These are phyloP conservation scores for Fusarium sp. DNA, from an alignment of 2,329 filamentous ascomycete genomes.

Conservation along the genomic window DNA sequence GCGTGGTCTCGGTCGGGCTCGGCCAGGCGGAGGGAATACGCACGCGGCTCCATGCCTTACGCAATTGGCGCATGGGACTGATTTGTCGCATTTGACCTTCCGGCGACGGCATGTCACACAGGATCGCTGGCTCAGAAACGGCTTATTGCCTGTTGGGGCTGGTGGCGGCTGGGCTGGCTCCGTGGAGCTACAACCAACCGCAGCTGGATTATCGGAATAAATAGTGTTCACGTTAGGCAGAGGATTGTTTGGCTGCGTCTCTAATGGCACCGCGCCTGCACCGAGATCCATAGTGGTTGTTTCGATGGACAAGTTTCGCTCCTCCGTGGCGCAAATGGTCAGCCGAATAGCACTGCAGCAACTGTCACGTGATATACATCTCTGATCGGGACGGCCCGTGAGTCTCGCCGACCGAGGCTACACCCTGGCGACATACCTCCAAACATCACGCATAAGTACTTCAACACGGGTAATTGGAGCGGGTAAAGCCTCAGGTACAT, in stretches of 20 bases:
- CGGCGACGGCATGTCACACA: slow-evolving; percentile 27
- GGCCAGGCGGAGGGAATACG: slow-evolving; percentile 26
- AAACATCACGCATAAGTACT: too few relatives aligned
- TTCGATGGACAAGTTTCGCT: too few relatives aligned
- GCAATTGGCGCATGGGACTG: slow-evolving; percentile 26
- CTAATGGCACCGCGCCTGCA: neutral
- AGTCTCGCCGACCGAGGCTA: too few relatives aligned
- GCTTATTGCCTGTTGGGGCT: neutral
- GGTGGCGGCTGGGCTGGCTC: neutral
- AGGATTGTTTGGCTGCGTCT: neutral
- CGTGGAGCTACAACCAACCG: neutral
- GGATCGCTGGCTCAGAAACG: slow-evolving; percentile 14
- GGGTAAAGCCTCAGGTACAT: too few relatives aligned
- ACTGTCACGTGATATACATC: too few relatives aligned
- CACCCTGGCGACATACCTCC: too few relatives aligned
- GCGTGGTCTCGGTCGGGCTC: slow-evolving; percentile 23
- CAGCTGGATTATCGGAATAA: neutral
- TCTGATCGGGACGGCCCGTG: too few relatives aligned
- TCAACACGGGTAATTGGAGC: too few relatives aligned
- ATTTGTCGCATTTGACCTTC: slow-evolving; percentile 29
- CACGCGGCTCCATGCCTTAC: slow-evolving; percentile 11
- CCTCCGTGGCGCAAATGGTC: too few relatives aligned
- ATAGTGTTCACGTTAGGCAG: neutral
- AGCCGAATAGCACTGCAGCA: too few relatives aligned
- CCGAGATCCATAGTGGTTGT: neutral